phyloP scores from a whole-genome alignment of 306 rosid species.

The Alnus rubra region DNA sequence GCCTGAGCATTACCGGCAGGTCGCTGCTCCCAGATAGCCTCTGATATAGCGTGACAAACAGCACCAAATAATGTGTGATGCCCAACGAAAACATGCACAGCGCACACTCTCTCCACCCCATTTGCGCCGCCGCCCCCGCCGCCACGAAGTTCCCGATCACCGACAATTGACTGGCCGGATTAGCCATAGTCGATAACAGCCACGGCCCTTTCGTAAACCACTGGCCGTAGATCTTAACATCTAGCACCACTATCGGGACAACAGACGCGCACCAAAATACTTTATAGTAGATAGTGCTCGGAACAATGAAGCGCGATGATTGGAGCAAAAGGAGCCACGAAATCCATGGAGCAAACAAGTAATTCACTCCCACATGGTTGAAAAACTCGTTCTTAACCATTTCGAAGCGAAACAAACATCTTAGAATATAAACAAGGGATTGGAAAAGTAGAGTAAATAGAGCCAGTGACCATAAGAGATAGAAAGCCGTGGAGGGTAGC shows the following conservation, averaged over 20 bases:
- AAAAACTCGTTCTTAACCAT: background rate
- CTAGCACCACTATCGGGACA: background rate
- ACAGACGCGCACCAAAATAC: background rate
- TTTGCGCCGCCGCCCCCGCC: background rate
- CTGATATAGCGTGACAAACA: conserved; percentile 8
- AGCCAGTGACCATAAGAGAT: background rate
- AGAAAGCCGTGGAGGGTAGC: background rate
- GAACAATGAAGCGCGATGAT: background rate
- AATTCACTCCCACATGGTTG: background rate
- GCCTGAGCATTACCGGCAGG: background rate
- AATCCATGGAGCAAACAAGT: conserved; percentile 4
- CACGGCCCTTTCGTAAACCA: conserved; percentile 1
- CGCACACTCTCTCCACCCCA: background rate
- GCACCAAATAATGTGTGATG: background rate
- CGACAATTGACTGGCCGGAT: background rate
- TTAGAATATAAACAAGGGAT: background rate
- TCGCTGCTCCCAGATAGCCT: background rate
- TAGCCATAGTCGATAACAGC: conserved; percentile 2
- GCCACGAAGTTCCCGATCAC: conserved; percentile 1
- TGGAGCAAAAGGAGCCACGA: background rate
- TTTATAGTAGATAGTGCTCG: background rate
- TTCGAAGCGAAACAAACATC: background rate
- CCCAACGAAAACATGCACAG: background rate
- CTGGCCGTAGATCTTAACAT: background rate
- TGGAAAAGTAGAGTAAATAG: background rate